These are phyloP conservation scores for Allium sativum DNA, from an alignment of 106 monocot species.

Conservation along the genomic window DNA sequence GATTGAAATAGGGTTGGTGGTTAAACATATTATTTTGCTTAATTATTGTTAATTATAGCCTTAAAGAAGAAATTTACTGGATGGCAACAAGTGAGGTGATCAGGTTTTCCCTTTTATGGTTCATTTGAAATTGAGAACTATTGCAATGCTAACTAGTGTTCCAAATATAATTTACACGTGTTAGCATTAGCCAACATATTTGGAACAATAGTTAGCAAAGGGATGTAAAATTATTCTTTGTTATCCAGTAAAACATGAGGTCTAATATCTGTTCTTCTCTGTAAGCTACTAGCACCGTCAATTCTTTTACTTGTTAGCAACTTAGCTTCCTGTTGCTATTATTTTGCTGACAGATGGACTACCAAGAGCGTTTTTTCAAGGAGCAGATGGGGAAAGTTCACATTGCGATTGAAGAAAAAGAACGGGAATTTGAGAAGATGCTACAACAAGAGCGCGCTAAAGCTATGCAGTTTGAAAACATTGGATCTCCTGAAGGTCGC, in stretches of 20 bases:
- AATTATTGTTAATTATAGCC: no score
- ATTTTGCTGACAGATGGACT: slow-evolving; percentile 55
- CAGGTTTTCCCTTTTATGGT: neutral
- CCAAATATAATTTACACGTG: no score
- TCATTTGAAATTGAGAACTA: neutral
- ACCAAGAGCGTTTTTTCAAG: slow-evolving; percentile 69
- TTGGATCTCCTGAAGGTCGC: slow-evolving; percentile 33
- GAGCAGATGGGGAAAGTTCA: slow-evolving; percentile 69
- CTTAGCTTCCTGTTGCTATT: neutral
- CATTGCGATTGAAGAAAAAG: slow-evolving; percentile 59
- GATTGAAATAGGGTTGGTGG: neutral
- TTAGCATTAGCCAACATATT: no score
- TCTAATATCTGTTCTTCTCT: no score
- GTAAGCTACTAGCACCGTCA: no score
- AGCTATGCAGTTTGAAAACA: slow-evolving; percentile 31
- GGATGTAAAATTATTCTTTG: no score
- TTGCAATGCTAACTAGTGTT: no score
- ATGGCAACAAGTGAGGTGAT: neutral
- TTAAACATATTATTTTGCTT: neutral
- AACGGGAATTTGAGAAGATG: slow-evolving; percentile 42
- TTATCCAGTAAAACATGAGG: no score
- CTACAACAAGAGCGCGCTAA: slow-evolving; percentile 54
- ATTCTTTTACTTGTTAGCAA: neutral
- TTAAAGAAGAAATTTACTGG: neutral
- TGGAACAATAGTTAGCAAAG: no score